Conservation (phyloP, 305 asterid genomes). For the Petunia hybrid region DNA sequence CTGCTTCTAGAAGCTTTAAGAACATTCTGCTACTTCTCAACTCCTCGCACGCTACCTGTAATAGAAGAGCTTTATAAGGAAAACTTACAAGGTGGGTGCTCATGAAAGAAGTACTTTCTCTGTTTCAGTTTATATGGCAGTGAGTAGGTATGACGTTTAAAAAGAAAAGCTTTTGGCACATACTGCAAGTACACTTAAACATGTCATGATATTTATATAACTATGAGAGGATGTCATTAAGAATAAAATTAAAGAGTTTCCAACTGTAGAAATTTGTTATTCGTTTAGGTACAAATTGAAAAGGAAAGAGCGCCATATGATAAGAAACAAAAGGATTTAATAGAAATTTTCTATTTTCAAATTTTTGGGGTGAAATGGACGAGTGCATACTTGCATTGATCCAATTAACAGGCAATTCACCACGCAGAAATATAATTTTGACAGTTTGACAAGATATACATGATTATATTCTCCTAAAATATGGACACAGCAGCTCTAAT, state of each 20-base stretch:
- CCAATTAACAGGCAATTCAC: background rate
- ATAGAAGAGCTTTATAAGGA: constrained; percentile 8
- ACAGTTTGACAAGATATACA: background rate
- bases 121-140: too few species aligned
- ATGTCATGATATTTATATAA: background rate
- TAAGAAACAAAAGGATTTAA: too few species aligned
- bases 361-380: background rate
- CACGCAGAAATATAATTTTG: background rate
- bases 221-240: background rate
- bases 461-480: background rate
- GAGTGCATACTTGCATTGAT: background rate
- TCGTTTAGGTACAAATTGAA: too few species aligned
- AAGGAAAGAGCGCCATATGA: too few species aligned
- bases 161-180: too few species aligned
- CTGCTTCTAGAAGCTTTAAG: constrained; percentile 36
- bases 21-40: constrained; percentile 39
- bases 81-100: background rate
- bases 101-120: background rate
- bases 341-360: too few species aligned
- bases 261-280: too few species aligned
- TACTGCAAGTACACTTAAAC: too few species aligned
- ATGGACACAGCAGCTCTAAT: background rate
- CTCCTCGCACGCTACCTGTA: constrained; percentile 37
- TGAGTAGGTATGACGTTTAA: too few species aligned
- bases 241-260: background rate